Base-by-base conservation (phyloP, 1,139 yeast species). In the Petasospora rhodanensis region DNA sequence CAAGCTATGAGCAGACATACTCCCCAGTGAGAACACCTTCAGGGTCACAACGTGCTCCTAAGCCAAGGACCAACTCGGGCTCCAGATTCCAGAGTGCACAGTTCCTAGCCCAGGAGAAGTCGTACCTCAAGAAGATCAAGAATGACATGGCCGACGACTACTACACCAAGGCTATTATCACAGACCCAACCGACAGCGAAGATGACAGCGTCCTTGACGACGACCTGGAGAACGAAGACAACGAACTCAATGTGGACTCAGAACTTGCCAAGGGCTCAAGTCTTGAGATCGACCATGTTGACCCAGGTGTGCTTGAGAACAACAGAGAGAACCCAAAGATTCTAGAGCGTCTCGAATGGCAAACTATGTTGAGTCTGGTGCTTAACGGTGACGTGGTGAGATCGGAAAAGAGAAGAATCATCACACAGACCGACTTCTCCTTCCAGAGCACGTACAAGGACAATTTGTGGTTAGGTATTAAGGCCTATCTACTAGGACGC, bases 331-430 rank as follows among this genome's bases (percentile, higher is more conserved):
- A 80, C 46, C 82, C 84, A 2, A 70, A 73, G 15, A 77, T 85
- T 14, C 57, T 79, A 18, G 97, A 87, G 55, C 66, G 98, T 31
- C 66, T 89, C 18, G 96, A 89, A 60, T 91, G 98, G 98, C 97
- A 91, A 56, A 76, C 93, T 0, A 86, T 91, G 96, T 66, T 91
- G 29, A 73, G 85, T 4, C 74, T 91, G 5, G 98, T 91, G 3
- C 68, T 91, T 24, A 89, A 94, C 3, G 97, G 98, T 43, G 98
- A 91, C 55, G 95, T 91, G 30, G 87, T 91, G 14, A 73, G 80
- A 25, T 82, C 94, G 9, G 98, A 91, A 55, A 91, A 89, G 61
- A 80, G 93, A 4, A 81, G 89, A 52, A 68, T 91, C 34, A 79
- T 76, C 24, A 59, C 62, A 28, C 66, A 64, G 58, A 64, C 54